These are phyloP conservation scores for Ophiostoma perfectum DNA, from an alignment of 2,329 filamentous ascomycete genomes.

Conservation along the genomic window DNA sequence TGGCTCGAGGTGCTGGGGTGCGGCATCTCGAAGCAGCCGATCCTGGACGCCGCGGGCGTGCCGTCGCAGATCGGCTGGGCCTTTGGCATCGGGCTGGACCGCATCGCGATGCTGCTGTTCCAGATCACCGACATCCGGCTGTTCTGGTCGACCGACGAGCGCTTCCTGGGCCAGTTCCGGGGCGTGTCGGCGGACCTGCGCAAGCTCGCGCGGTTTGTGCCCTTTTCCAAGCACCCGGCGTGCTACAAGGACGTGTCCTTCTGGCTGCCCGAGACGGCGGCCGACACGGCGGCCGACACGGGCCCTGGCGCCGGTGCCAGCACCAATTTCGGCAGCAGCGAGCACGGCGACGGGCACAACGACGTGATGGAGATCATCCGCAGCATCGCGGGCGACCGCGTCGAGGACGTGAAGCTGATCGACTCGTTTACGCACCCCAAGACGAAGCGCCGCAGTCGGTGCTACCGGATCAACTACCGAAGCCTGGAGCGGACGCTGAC, in stretches of 20 bases:
- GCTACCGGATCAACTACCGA: conserved; percentile 90
- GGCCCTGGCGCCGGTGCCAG: too few species aligned
- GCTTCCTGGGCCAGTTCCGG: conserved; percentile 82
- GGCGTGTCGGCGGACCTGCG: conserved; percentile 50
- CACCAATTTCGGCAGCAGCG: conserved; percentile 37
- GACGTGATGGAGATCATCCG: conserved; percentile 13
- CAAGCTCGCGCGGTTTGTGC: conserved; percentile 60
- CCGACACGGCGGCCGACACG: too few species aligned
- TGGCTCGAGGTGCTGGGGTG: conserved; percentile 97
- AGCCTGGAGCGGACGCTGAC: conserved; percentile 87
- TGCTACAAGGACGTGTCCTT: conserved; percentile 93
- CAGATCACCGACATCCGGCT: conserved; percentile 92
- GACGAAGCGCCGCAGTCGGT: conserved; percentile 75
- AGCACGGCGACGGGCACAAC: conserved; percentile 61
- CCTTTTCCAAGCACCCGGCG: conserved; percentile 86
- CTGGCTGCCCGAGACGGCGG: conserved; percentile 57
- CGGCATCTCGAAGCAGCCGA: conserved; percentile 77
- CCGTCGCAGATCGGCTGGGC: conserved; percentile 82
- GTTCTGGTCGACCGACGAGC: conserved; percentile 83
- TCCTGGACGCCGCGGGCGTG: conserved; percentile 72
- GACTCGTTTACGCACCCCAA: conserved; percentile 88
- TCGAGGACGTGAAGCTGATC: conserved; percentile 79
- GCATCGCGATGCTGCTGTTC: conserved; percentile 96
- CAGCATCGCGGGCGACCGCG: conserved; percentile 53
- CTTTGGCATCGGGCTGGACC: conserved; percentile 88